Evolutionary conservation across 129 eudicot species (phyloP).

Genomic region (Deinandra increscens): DNA sequence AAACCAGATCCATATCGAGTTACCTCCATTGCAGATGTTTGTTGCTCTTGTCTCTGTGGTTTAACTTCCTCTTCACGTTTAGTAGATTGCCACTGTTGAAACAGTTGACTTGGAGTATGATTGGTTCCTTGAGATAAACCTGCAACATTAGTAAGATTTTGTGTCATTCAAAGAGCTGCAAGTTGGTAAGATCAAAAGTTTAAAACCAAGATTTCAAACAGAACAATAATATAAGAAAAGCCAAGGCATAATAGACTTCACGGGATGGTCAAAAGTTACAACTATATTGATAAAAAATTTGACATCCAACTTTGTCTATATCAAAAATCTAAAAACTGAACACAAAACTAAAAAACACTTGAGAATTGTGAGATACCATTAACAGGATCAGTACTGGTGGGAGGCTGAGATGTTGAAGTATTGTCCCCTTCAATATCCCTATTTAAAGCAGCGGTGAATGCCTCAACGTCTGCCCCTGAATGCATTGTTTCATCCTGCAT

Average conservation of each 20-base stretch:
- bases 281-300: too few species aligned
- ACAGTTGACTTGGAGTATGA: slow-evolving; percentile 46
- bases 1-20: slow-evolving; percentile 37
- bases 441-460: slow-evolving; percentile 85
- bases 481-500: slow-evolving; percentile 93
- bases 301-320: too few species aligned
- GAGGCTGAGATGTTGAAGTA: slow-evolving; percentile 50
- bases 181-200: neutral
- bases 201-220: too few species aligned
- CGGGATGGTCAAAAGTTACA: too few species aligned
- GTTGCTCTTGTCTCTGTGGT: slow-evolving; percentile 38
- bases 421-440: slow-evolving; percentile 82
- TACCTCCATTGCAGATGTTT: slow-evolving; percentile 30
- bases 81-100: slow-evolving; percentile 42
- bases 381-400: slow-evolving; percentile 36
- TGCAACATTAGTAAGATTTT: neutral
- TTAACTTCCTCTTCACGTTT: neutral
- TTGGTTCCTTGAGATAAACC: slow-evolving; percentile 50
- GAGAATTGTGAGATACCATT: slow-evolving; percentile 29
- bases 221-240: neutral
- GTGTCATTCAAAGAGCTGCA: slow-evolving; percentile 31
- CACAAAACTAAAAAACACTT: neutral
- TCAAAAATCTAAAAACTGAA: neutral
- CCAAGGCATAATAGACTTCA: too few species aligned
- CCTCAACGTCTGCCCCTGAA: slow-evolving; percentile 94